Evolutionary conservation across 768 basidiomycete species (phyloP).

Genomic region (Suillus subaureus): DNA sequence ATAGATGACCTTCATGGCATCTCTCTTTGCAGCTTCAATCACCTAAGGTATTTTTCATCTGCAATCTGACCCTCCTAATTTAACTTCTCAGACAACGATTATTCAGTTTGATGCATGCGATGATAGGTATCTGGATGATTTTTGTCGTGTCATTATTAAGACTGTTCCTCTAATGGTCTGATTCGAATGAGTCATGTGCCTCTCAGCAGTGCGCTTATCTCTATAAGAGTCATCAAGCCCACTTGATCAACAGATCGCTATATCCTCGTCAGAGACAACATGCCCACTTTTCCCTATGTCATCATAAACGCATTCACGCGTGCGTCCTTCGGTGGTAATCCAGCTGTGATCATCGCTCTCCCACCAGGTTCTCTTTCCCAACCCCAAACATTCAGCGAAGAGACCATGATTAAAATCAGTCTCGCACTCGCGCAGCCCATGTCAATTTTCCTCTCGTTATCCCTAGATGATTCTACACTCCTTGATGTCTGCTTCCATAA

Average conservation of each 20-base stretch:
- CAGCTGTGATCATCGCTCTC: constrained; percentile 42
- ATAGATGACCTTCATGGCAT: too few relatives aligned
- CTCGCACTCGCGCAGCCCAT: constrained; percentile 51
- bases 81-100: too few relatives aligned
- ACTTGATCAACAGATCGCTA: not conserved
- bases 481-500: constrained; percentile 45
- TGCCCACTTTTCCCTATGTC: constrained; percentile 28
- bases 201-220: not conserved
- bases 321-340: constrained; percentile 46
- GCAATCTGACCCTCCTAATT: too few relatives aligned
- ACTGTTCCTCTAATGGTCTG: not conserved
- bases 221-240: not conserved
- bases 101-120: too few relatives aligned
- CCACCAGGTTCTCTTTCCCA: constrained; percentile 10
- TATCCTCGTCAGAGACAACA: not conserved
- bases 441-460: constrained; percentile 35
- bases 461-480: constrained; percentile 20
- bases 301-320: constrained; percentile 48
- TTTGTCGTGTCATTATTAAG: not conserved
- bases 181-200: not conserved
- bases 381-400: constrained; percentile 3
- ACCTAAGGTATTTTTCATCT: too few relatives aligned
- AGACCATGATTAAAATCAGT: constrained; percentile 33
- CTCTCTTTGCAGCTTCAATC: too few relatives aligned
- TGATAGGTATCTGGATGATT: not conserved